Evolutionary conservation across 1,284 basidiomycete species (phyloP).

Genomic region (Irpex rosettiformis): DNA sequence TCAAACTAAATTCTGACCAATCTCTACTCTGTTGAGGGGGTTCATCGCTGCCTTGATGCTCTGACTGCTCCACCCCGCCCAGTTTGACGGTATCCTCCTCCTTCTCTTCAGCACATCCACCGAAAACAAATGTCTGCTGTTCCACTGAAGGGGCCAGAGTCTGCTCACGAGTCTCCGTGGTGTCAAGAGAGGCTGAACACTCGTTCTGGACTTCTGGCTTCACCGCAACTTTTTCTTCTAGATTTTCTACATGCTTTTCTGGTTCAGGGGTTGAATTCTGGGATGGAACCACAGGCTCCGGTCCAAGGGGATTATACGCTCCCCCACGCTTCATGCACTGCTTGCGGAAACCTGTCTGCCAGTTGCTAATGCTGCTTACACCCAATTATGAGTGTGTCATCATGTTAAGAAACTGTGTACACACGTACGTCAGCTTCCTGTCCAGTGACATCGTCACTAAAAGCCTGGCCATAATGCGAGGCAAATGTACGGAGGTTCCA

Average conservation of each 20-base stretch:
- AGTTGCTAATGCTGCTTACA: constrained; percentile 58
- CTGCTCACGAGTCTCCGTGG: background rate
- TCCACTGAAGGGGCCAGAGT: constrained; percentile 6
- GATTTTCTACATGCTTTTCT: background rate
- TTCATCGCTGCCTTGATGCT: constrained; percentile 5
- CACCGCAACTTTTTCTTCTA: background rate
- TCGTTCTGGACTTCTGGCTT: background rate
- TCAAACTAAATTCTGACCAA: constrained; percentile 69
- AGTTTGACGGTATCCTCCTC: constrained; percentile 3
- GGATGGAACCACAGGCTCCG: constrained; percentile 36
- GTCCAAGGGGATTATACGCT: constrained; percentile 65
- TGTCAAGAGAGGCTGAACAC: background rate
- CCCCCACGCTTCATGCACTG: constrained; percentile 72
- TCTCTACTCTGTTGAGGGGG: constrained; percentile 40
- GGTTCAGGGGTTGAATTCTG: constrained; percentile 19
- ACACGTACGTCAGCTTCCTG: constrained; percentile 70
- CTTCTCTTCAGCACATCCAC: constrained; percentile 17
- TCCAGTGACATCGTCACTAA: constrained; percentile 75
- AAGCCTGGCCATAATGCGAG: constrained; percentile 70
- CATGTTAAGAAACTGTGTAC: constrained; percentile 4
- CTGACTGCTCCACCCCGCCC: background rate
- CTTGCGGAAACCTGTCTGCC: constrained; percentile 69
- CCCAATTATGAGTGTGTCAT: constrained; percentile 12
- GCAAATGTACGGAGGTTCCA: constrained; percentile 56
- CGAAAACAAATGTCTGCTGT: background rate